Evolutionary conservation across 192 early-diverging fungal species (phyloP).

Genomic region (Allomyces arbusculus): DNA sequence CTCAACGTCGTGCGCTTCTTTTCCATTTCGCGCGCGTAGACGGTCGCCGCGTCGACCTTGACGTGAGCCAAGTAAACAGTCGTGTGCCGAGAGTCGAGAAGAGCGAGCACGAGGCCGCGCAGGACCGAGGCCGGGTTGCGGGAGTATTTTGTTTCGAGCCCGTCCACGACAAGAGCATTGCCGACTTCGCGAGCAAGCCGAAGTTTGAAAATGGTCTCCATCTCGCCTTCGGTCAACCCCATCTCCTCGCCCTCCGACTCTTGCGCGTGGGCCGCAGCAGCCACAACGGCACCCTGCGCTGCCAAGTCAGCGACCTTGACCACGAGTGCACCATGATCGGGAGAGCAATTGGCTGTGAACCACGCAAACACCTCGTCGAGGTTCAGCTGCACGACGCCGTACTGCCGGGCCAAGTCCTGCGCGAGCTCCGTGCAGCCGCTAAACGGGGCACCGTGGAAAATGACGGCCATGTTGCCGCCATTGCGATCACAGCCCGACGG

Average conservation of each 20-base stretch:
- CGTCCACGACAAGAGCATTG: conserved; percentile 28
- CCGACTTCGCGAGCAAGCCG: conserved; percentile 18
- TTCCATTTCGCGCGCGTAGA: conserved; percentile 20
- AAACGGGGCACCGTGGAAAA: background rate
- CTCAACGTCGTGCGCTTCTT: conserved; percentile 9
- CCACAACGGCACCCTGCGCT: no score
- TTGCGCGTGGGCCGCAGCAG: background rate
- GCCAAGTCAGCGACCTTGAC: no score
- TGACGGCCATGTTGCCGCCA: background rate
- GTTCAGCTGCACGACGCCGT: conserved; percentile 1
- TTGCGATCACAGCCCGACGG: no score
- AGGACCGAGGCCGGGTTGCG: conserved; percentile 10
- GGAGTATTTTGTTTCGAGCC: conserved; percentile 26
- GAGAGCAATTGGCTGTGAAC: background rate
- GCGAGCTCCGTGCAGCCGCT: conserved; percentile 6
- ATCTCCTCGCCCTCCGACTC: conserved; percentile 6
- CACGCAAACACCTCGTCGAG: conserved; percentile 4
- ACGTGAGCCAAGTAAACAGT: conserved; percentile 16
- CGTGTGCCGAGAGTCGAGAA: conserved; percentile 15
- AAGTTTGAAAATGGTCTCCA: conserved; percentile 15
- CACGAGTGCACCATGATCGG: no score
- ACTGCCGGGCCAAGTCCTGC: conserved; percentile 17
- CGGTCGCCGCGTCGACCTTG: conserved; percentile 15
- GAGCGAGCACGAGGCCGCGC: conserved; percentile 12
- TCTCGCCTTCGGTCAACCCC: conserved; percentile 18